These are phyloP conservation scores for Periconia macrospinosa DNA, from an alignment of 2,329 filamentous ascomycete genomes.

Conservation along the genomic window DNA sequence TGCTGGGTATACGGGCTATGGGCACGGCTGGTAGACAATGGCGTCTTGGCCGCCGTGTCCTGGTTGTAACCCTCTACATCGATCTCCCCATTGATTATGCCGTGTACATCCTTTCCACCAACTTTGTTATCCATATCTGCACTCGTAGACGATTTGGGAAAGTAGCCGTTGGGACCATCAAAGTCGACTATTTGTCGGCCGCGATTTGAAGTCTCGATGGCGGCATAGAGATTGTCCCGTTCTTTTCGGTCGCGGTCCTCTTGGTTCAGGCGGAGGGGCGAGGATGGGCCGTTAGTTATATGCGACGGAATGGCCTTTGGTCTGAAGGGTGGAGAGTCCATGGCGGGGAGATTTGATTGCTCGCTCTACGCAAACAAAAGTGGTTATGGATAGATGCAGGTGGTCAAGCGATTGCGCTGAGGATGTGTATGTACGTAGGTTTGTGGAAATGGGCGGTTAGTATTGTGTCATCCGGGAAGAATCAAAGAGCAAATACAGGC, in stretches of 20 bases:
- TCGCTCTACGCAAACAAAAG: conserved; percentile 4
- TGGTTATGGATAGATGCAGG: not conserved
- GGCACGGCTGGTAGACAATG: conserved; percentile 56
- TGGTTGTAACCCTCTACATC: conserved; percentile 58
- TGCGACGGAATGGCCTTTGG: conserved; percentile 59
- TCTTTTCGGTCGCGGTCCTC: conserved; percentile 54
- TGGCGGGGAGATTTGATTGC: conserved; percentile 24
- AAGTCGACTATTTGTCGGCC: conserved; percentile 51
- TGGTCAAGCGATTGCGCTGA: not conserved
- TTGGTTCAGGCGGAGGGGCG: conserved; percentile 51
- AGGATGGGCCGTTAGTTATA: conserved; percentile 59
- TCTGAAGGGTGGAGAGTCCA: conserved; percentile 52
- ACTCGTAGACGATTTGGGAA: conserved; percentile 23
- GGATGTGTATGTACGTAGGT: too few relatives aligned
- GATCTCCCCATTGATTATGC: conserved; percentile 26
- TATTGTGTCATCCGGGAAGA: conserved; percentile 7
- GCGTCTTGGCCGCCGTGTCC: conserved; percentile 52
- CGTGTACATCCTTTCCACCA: conserved; percentile 9
- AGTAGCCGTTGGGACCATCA: conserved; percentile 38
- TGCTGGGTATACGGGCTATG: conserved; percentile 54
- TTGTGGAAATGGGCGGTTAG: not conserved
- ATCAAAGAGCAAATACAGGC: conserved; percentile 7
- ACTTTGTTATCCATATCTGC: conserved; percentile 13
- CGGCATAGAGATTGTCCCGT: conserved; percentile 59
- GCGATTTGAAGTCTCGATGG: conserved; percentile 61